Evolutionary conservation across 2,329 filamentous ascomycete species (phyloP).

Genomic region (Penicillium sp.): DNA sequence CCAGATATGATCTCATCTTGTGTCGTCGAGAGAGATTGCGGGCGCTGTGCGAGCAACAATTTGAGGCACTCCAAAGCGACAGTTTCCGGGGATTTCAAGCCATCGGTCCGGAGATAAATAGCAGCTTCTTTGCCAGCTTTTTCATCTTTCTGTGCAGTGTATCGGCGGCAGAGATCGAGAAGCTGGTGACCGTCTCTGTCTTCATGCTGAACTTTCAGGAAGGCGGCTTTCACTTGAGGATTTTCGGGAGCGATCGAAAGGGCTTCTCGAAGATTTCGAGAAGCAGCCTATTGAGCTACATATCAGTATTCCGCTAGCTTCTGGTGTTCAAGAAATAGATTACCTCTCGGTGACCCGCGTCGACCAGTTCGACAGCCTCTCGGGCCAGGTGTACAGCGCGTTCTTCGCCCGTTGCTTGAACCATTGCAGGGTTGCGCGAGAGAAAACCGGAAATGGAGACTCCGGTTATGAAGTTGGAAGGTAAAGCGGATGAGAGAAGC

Average conservation of each 20-base stretch:
- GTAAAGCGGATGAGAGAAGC: conserved; percentile 1
- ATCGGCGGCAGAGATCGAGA: conserved; percentile 45
- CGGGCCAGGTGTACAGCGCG: conserved; percentile 47
- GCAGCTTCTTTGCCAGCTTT: conserved; percentile 45
- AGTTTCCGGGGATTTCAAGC: conserved; percentile 43
- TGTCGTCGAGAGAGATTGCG: conserved; percentile 36
- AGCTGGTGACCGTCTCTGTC: conserved; percentile 45
- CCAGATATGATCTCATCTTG: conserved; percentile 50
- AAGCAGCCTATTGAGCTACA: conserved; percentile 39
- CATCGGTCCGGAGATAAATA: conserved; percentile 43
- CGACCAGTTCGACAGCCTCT: conserved; percentile 48
- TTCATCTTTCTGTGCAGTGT: conserved; percentile 42
- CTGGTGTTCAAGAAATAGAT: neutral
- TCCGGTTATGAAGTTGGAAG: neutral
- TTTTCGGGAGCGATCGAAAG: conserved; percentile 47
- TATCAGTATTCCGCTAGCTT: neutral
- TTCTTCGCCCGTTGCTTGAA: conserved; percentile 44
- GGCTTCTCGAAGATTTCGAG: conserved; percentile 50
- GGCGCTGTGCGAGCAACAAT: conserved; percentile 40
- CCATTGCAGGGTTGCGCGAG: conserved; percentile 38
- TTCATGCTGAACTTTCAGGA: conserved; percentile 45
- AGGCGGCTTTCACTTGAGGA: conserved; percentile 45
- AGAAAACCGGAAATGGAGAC: neutral
- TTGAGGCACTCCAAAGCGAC: conserved; percentile 46
- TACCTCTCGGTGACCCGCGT: conserved; percentile 48